Evolutionary conservation across 495 filamentous ascomycete genomes (phyloP).

Genomic region (Penicillium pancosmium): DNA sequence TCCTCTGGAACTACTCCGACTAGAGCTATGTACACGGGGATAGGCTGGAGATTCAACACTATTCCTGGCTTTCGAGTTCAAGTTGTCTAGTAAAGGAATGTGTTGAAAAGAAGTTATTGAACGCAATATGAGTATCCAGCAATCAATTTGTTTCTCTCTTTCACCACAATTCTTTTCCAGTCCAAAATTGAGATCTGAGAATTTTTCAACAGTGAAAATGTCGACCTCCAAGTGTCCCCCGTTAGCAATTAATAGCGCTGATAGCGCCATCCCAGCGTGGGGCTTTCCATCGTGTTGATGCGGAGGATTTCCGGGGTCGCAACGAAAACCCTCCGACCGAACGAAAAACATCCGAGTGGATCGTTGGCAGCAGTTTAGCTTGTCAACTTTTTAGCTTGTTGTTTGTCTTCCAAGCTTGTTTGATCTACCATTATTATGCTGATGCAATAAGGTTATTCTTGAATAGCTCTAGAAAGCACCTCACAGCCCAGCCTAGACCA

Average conservation of each 20-base stretch:
- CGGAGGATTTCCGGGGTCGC: neutral
- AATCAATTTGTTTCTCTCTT: neutral
- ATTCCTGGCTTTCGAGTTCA: too few species aligned
- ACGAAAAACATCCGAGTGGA: neutral
- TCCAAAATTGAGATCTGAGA: neutral
- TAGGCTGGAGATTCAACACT: too few species aligned
- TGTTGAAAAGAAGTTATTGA: too few species aligned
- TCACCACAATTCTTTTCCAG: neutral
- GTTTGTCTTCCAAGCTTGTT: neutral
- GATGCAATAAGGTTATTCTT: neutral
- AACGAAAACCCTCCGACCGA: neutral
- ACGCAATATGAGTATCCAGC: too few species aligned
- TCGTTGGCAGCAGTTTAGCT: neutral
- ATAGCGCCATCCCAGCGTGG: neutral
- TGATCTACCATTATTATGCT: neutral
- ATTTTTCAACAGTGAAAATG: neutral
- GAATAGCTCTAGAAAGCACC: neutral
- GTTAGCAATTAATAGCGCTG: slow-evolving; percentile 1
- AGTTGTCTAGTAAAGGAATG: too few species aligned
- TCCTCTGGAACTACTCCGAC: neutral
- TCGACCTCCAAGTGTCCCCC: neutral
- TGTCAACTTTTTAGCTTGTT: neutral
- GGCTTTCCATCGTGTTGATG: neutral
- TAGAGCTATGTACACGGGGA: too few species aligned
- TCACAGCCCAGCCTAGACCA: neutral